Percentiles rank a stretch among this genome's conserved stretches.
These are phyloP conservation scores for Syzygium aromaticum DNA, from an alignment of 345 rosid genomes.

Conservation along the genomic window DNA sequence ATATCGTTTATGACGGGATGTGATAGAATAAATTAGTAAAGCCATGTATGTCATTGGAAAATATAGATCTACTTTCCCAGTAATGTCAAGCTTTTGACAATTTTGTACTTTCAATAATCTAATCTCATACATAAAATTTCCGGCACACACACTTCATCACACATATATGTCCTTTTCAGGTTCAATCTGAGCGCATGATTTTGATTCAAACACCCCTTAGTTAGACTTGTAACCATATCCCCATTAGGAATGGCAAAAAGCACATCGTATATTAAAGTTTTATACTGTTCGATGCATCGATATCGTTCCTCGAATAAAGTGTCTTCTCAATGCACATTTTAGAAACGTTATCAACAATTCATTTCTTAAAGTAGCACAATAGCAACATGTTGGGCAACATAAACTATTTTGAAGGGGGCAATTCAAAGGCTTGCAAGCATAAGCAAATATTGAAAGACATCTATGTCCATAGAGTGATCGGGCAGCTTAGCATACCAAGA, in stretches of 20 bases:
- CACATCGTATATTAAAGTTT: neutral
- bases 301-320: neutral
- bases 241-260: neutral
- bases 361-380: neutral
- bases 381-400: neutral
- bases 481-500: neutral
- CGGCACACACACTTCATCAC: neutral
- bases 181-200: neutral
- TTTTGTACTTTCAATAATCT: neutral
- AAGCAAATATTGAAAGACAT: neutral
- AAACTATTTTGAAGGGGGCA: neutral
- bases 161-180: neutral
- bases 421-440: neutral
- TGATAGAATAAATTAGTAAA: neutral
- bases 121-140: neutral
- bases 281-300: neutral
- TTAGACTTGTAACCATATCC: neutral
- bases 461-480: neutral
- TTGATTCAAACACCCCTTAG: neutral
- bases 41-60: neutral
- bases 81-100: neutral
- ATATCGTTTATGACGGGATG: neutral
- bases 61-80: neutral
- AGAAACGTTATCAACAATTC: neutral
- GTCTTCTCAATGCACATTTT: neutral